Conservation (phyloP, 345 rosid genomes). For the Nasturtium officinale region DNA sequence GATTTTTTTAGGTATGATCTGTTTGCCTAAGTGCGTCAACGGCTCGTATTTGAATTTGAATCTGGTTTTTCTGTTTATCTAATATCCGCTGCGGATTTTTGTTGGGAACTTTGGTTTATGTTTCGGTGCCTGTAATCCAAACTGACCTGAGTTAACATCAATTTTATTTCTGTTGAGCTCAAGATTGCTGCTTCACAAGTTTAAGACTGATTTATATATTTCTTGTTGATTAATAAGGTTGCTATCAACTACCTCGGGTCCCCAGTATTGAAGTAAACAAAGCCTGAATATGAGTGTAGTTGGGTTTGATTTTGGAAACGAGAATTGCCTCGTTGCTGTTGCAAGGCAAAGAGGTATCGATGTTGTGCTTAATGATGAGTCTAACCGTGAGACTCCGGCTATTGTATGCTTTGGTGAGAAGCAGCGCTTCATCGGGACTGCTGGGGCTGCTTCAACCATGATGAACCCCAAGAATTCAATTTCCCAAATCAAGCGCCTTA, state of each 20-base stretch:
- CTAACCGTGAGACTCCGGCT: slow-evolving; percentile 97
- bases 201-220: background rate
- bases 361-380: slow-evolving; percentile 96
- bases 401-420: slow-evolving; percentile 96
- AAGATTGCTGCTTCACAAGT: background rate
- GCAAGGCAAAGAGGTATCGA: slow-evolving; percentile 99
- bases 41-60: background rate
- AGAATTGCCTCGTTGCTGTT: slow-evolving; percentile 93
- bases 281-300: slow-evolving; percentile 81
- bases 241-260: background rate
- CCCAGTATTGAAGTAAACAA: background rate
- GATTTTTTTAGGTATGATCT: slow-evolving; percentile 16
- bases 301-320: slow-evolving; percentile 97
- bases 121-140: background rate
- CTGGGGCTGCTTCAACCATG: slow-evolving; percentile 94
- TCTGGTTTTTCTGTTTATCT: background rate
- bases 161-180: background rate
- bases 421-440: slow-evolving; percentile 94
- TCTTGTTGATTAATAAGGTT: background rate
- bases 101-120: background rate
- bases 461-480: slow-evolving; percentile 93
- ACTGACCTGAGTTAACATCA: background rate
- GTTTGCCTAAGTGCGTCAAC: slow-evolving; percentile 32
- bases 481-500: slow-evolving; percentile 83
- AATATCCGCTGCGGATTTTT: background rate